phyloP scores from a whole-genome alignment of 352 stramenopile genomes.

The Globisporangium uncinulatum region DNA sequence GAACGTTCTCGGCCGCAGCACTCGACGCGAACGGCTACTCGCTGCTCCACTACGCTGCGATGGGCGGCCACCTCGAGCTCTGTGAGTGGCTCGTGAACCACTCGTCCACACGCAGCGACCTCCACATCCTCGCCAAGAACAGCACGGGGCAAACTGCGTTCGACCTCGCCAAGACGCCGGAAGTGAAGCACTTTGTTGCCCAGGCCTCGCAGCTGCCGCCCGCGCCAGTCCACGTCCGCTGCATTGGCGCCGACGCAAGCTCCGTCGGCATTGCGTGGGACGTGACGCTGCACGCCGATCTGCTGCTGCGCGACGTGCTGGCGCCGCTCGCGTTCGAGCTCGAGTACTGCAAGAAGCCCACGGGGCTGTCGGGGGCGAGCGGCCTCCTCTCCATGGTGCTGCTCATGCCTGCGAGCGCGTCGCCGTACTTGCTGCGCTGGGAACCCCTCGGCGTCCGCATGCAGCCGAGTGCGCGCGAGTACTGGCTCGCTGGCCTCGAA shows the following conservation, averaged over 20 bases:
- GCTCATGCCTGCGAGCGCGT: conserved; percentile 25
- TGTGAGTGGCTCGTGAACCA: conserved; percentile 60
- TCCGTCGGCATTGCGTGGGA: conserved; percentile 56
- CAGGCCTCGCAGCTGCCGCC: conserved; percentile 29
- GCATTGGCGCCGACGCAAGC: conserved; percentile 42
- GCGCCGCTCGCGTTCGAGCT: conserved; percentile 46
- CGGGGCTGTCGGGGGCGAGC: conserved; percentile 33
- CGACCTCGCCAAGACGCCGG: conserved; percentile 35
- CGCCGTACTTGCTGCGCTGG: conserved; percentile 42
- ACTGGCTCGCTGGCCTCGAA: conserved; percentile 53
- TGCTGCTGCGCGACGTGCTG: conserved; percentile 26
- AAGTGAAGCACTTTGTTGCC: conserved; percentile 35
- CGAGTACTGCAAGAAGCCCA: conserved; percentile 57
- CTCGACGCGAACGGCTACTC: conserved; percentile 57
- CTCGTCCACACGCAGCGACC: conserved; percentile 25
- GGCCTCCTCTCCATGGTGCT: conserved; percentile 50
- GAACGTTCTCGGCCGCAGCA: conserved; percentile 24
- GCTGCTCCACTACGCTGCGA: conserved; percentile 59
- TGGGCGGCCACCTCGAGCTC: conserved; percentile 45
- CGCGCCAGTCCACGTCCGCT: conserved; percentile 28
- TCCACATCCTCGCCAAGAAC: conserved; percentile 41
- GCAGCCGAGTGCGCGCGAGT: conserved; percentile 38
- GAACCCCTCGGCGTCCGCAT: conserved; percentile 39
- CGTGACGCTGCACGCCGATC: conserved; percentile 27
- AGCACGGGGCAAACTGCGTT: conserved; percentile 30